Percentiles rank a stretch among this genome's conserved stretches.
These are phyloP conservation scores for Eurotiales sp. DNA, from an alignment of 2,329 filamentous ascomycete species.

Conservation along the genomic window DNA sequence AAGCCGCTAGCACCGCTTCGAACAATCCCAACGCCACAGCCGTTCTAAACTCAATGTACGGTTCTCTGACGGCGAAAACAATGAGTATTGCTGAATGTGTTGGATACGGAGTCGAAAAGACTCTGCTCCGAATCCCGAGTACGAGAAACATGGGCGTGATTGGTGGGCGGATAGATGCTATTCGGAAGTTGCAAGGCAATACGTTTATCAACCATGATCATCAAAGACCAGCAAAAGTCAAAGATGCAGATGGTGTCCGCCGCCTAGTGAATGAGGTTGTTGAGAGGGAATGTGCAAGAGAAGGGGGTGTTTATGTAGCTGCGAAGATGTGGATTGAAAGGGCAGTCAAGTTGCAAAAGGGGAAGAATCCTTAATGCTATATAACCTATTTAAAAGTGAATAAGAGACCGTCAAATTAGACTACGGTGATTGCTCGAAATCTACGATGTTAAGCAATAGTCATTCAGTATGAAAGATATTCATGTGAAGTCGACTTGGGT, in stretches of 20 bases:
- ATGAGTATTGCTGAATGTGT: constrained; percentile 65
- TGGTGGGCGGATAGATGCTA: constrained; percentile 50
- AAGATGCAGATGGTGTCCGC: constrained; percentile 53
- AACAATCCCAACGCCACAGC: constrained; percentile 16
- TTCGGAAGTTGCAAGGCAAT: neutral
- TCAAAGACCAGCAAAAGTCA: constrained; percentile 39
- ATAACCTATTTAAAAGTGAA: neutral
- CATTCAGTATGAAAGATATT: no score
- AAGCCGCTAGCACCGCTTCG: constrained; percentile 24
- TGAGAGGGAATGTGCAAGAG: constrained; percentile 48
- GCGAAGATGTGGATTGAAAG: constrained; percentile 51
- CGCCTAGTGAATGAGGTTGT: constrained; percentile 62
- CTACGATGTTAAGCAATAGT: no score
- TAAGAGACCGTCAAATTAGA: no score
- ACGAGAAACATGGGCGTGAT: constrained; percentile 82
- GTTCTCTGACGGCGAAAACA: constrained; percentile 77
- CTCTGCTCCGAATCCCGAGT: constrained; percentile 86
- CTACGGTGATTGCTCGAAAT: no score
- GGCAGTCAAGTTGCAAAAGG: constrained; percentile 41
- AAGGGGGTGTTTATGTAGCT: constrained; percentile 42
- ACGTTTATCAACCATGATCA: constrained; percentile 26
- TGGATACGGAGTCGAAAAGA: constrained; percentile 73
- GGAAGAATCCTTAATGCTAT: neutral
- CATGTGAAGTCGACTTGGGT: neutral
- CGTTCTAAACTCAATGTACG: constrained; percentile 66